Base-by-base conservation (phyloP, 2,329 filamentous ascomycete species). In the Chaetothyriales sp. region DNA sequence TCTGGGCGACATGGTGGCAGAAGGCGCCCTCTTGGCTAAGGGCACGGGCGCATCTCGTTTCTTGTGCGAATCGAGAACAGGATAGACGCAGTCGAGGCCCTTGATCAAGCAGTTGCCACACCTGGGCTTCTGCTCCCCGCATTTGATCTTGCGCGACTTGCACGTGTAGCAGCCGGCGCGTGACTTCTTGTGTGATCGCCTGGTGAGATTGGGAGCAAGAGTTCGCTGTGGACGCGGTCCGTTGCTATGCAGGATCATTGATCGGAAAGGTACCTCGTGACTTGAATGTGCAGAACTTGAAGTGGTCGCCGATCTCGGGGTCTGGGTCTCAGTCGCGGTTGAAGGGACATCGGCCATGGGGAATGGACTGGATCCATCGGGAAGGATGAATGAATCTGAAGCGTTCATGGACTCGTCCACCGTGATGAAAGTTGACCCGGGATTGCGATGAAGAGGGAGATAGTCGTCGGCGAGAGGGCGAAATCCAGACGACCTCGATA, bases 91-190 rank as follows among this genome's bases (percentile, higher is more conserved):
- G 18, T 57, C 47, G 48, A 62, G 44, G 28, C 63, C 63, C 45
- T 66, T 64, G 50, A 62, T 58, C 20, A 64, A 54, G 56, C 67
- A 70, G 56, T 69, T 69, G 28, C 58, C 60, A 51, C 67, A 69
- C 43, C 62, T 59, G 4, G 67, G 67, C 58, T 63, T 66, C 53
- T 64, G 66, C 55, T 70, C 67, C 54, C 63, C 63, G 53, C 67
- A 69, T 63, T 76, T 76, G 51, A 76, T 72, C 56, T 71, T 75
- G 13, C 69, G 57, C 7, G 58, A 60, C 54, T 71, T 70, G 60
- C 69, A 71, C 51, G 61, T 67, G 52, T 65, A 61, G 53, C 69
- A 71, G 7, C 69, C 69, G 5, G 62, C 60, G 2, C 69, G 65
- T 6, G 68, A 70, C 53, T 71, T 71, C 44, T 63, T 69, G 60